Evolutionary conservation across 495 filamentous ascomycete species (phyloP), one percentile per base, ranked within the genome.

Genomic region (Penicillium longicatenatum): DNA sequence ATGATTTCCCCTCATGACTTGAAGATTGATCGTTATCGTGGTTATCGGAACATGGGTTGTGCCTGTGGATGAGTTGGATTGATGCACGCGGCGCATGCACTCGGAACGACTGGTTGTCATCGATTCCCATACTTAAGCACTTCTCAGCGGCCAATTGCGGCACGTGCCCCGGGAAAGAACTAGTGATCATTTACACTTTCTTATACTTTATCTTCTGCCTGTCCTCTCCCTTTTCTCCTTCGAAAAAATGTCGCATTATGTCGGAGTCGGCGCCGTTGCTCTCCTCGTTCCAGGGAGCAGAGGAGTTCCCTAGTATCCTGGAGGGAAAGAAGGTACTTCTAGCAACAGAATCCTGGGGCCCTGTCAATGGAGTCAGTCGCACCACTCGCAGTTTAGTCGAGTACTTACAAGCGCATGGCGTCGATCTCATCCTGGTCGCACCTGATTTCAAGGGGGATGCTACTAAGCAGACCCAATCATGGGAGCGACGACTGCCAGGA

Each of bases 291-390:
- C 55, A 58, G 30, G 52, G 10, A 7, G 45, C 29, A 2, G 60
- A 66, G 35, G 50, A 68, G 9, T 83, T 82, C 52, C 84, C 84
- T 1, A 56, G 60, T n/a, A 63, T 68, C 12, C 70, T 87, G 20
- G 58, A 72, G 8, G 80, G 80, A 30, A 83, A 80, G 65, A 77
- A 78, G 59, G 71, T 87, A 55, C 70, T 88, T 4, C 74, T 87
- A 31, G 84, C 84, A 29, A 86, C 84, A 9, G 85, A 88, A 63
- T 85, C 83, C 16, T 82, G 86, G 58, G 85, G 84, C 24, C 85
- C 84, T 0, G 82, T 87, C 57, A 88, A 88, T 62, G 84, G 85
- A 17, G 85, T 88, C 43, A 84, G 81, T 63, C 74, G 82, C 43
- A 88, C 84, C 0, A 87, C 85, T 2, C 71, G 79, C 62, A 83